Conservation (phyloP, 805 yeast genomes). For the Ogataea paraovalis region DNA sequence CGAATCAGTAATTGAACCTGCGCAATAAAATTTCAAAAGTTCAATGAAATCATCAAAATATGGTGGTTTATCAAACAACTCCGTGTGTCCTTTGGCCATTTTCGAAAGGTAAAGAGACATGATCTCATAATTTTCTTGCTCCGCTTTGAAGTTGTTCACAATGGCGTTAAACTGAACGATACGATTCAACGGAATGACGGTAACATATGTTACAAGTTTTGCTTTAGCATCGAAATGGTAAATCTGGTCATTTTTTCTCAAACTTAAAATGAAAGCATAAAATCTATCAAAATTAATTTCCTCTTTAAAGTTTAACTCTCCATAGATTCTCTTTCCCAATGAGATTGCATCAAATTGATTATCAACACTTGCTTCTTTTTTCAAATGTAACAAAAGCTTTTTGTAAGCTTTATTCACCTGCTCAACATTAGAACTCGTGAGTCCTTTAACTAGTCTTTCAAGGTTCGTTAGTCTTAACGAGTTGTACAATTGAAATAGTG, state of each 20-base stretch:
- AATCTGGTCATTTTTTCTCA: slow-evolving; percentile 44
- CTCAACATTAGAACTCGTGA: slow-evolving; percentile 17
- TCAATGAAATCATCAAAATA: slow-evolving; percentile 37
- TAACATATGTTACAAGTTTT: slow-evolving; percentile 36
- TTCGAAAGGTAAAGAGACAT: slow-evolving; percentile 24
- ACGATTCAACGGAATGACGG: slow-evolving; percentile 39
- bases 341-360: slow-evolving; percentile 27
- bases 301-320: slow-evolving; percentile 14
- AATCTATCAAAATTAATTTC: slow-evolving; percentile 26
- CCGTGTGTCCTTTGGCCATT: slow-evolving; percentile 5
- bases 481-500: slow-evolving; percentile 35
- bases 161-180: slow-evolving; percentile 32
- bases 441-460: slow-evolving; percentile 20
- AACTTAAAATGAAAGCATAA: slow-evolving; percentile 45
- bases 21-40: slow-evolving; percentile 50
- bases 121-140: slow-evolving; percentile 20
- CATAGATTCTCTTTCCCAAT: slow-evolving; percentile 25
- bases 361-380: slow-evolving; percentile 19
- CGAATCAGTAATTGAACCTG: slow-evolving; percentile 48
- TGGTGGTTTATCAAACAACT: slow-evolving; percentile 19
- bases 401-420: slow-evolving; percentile 26
- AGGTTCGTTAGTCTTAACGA: slow-evolving; percentile 34
- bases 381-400: slow-evolving; percentile 15
- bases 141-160: slow-evolving; percentile 26
- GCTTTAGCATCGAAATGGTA: slow-evolving; percentile 23